Evolutionary conservation across 768 basidiomycete species (phyloP), one percentile per base, ranked within the genome.

Genomic region (Lentinula boryana): DNA sequence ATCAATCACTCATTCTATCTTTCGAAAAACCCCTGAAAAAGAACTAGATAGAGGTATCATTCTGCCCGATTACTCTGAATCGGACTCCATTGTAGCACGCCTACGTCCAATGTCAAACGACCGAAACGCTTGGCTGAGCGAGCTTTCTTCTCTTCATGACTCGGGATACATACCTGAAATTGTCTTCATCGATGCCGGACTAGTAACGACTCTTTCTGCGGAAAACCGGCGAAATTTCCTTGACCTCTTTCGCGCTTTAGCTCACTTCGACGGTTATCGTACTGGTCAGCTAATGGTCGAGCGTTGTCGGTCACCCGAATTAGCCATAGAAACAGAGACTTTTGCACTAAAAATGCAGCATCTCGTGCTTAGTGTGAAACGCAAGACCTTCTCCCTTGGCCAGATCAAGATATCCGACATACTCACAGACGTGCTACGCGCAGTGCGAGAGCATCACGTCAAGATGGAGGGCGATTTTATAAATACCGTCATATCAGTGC

Each of bases 391-490:
- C 76, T 93, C 92, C 27, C 84, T 99, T 4, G 95, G 93, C n/a
- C 88, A 93, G 71, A 93, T 99, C 75, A 93, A 91, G 72, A 97
- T 99, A 59, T 89, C 91, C 32, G 95, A 98, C 71, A 85, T 99
- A 63, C 76, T 98, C 33, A 90, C 84, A 3, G 91, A 96, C 63
- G 97, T 98, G 7, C 76, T 99, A 53, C 87, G 77, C 66, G 85
- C 87, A 36, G 95, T 99, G 3, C 79, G 95, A 61, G 80, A 83
- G 65, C 95, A 98, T 72, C 96, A 97, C 69, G 97, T 98, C 64
- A 98, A 93, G 78, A 91, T 99, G 87, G 96, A 99, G 75, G 94
- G 89, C 13, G 97, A 98, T 72, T 99, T 99, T 70, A 87, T 98
- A 69, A 99, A 99, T 73, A 98, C 97, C 0, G 94, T 99, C 62